Conservation (phyloP, 805 yeast genomes). For the Komagataella kurtzmanii region DNA sequence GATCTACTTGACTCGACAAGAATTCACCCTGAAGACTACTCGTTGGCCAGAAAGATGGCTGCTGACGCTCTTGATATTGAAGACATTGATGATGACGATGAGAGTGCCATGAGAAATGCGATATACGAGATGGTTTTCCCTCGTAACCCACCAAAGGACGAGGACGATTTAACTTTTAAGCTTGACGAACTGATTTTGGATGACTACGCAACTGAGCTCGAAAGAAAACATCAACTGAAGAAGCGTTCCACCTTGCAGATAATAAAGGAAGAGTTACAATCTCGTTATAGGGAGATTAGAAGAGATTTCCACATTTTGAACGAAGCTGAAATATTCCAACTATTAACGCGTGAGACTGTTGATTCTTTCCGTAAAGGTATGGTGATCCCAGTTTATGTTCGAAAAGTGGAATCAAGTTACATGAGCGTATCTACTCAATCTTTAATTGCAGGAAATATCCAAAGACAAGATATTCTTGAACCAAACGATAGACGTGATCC, state of each 20-base stretch:
- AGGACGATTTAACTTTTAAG: slow-evolving; percentile 52
- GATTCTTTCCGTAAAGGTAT: slow-evolving; percentile 55
- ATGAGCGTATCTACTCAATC: slow-evolving; percentile 34
- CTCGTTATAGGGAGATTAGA: slow-evolving; percentile 80
- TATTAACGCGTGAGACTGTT: slow-evolving; percentile 78
- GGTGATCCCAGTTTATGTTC: slow-evolving; percentile 63
- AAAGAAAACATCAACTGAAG: slow-evolving; percentile 52
- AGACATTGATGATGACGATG: slow-evolving; percentile 77
- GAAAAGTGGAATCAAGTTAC: slow-evolving; percentile 38
- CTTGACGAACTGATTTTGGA: slow-evolving; percentile 81
- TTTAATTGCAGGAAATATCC: slow-evolving; percentile 28
- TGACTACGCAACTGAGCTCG: slow-evolving; percentile 86
- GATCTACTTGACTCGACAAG: slow-evolving; percentile 89
- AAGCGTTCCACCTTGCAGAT: slow-evolving; percentile 70
- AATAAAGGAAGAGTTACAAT: slow-evolving; percentile 78
- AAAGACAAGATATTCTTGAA: slow-evolving; percentile 23
- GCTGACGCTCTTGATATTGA: slow-evolving; percentile 94
- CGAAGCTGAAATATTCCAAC: slow-evolving; percentile 66
- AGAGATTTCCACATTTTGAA: slow-evolving; percentile 51
- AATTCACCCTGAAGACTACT: slow-evolving; percentile 97
- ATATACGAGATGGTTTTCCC: slow-evolving; percentile 37
- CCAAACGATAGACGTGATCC: slow-evolving; percentile 39
- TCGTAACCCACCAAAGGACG: slow-evolving; percentile 58
- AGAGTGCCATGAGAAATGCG: slow-evolving; percentile 22
- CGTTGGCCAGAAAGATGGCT: slow-evolving; percentile 92